Base-by-base conservation (phyloP, 2,329 filamentous ascomycete genomes). In the Trichoderma gracile region DNA sequence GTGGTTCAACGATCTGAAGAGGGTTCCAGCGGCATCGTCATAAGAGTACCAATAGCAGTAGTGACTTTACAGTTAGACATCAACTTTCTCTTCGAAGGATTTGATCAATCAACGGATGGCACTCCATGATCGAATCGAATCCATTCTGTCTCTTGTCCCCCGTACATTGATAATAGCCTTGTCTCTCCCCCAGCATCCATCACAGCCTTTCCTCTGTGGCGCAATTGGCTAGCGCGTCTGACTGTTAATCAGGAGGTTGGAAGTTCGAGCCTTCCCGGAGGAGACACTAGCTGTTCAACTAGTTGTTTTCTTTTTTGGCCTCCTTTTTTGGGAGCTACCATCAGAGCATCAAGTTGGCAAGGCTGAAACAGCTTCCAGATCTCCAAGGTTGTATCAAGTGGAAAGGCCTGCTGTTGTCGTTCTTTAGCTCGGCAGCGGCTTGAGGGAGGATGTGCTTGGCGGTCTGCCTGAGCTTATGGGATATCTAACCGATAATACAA, bases 161-260 rank as follows among this genome's bases (percentile, higher is more conserved):
- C 33, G 33, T 40, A n/a, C 25, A 10, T 54, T 53, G 40, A 54
- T 62, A 62, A 27, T 10, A 14, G 40, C 58, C n/a, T 54, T 23
- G n/a, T 38, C 8, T 43, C 19, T 3, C 30, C 27, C 15, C 12
- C 43, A 12, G 42, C 42, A 25, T 12, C 21, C 52, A 63, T 63
- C 60, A 38, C 43, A 47, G 60, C 30, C 19, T 17, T 23, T 71
- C 70, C 68, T 69, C 69, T 66, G 81, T 86, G 76, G 77, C 77
- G 68, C 77, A 79, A 72, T 81, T 83, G 82, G 82, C 80, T 84
- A 84, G 82, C 81, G 82, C 82, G 82, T 84, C 78, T 80, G 82
- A 84, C 82, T 84, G 82, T 84, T 84, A 84, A 66, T 66, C 65
- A 66, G 60, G 65, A 66, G 65, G 65, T 64, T 66, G 65, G 61